Evolutionary conservation across 352 stramenopile species (phyloP), one percentile per base, ranked within the genome.

Genomic region (Globisporangium cylindrosporum): DNA sequence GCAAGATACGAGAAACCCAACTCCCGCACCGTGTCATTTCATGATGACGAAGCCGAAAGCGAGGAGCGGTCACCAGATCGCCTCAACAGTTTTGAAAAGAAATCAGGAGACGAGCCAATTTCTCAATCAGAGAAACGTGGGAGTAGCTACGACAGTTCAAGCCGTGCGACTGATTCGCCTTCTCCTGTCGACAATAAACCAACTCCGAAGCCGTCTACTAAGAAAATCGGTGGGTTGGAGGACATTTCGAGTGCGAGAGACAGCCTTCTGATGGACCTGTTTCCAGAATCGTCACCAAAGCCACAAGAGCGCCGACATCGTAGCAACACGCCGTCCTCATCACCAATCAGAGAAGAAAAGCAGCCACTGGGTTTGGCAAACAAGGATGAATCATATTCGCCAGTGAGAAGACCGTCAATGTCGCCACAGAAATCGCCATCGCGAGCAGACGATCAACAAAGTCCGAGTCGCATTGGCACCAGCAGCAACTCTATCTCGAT

Each of bases 181-280:
- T 51, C 43, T 51, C 43, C 6, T 9, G 18, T n/a, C 20, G 6
- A 51, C 18, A 20, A 22, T n/a, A 51, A 51, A 22, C 43, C 43
- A 22, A 51, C 43, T 51, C 5, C 24, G 4, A 25, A 51, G 57
- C 34, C n/a, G 9, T 9, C 43, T 9, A 20, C 43, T 20, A 29
- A 18, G 18, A 53, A 73, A 59, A 56, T 27, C 29, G 3, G 2
- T 22, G n/a, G 48, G 1, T 12, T 54, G 20, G 38, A 61, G 22
- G 62, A 54, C 49, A 68, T 71, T 25, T 64, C 69, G 8, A 89
- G 78, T 7, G 75, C 83, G 20, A 71, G 75, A 24, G 83, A 89
- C 38, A 87, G 73, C 69, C 49, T 91, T 15, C 66, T 91, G 2
- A 81, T 80, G 67, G 83, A 89, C 51, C 41, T 91, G 38, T 61